Evolutionary conservation across 2,329 filamentous ascomycete genomes (phyloP).

Genomic region (Fusarium euwallaceae): DNA sequence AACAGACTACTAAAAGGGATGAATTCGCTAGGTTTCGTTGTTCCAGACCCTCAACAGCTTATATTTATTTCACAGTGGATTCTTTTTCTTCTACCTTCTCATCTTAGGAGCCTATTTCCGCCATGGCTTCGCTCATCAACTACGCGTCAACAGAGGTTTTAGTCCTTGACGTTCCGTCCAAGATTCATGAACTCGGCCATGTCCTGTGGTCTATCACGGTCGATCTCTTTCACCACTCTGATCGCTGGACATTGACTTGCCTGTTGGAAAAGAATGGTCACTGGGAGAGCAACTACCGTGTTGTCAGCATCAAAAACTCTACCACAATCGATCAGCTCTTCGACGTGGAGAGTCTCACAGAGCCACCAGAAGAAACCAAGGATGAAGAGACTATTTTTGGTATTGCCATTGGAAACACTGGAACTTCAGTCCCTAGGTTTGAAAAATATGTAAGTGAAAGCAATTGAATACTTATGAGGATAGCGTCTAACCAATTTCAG

Average conservation of each 20-base stretch:
- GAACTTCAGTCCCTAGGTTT: no score
- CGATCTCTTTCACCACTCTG: conserved; percentile 14
- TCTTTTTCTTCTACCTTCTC: no score
- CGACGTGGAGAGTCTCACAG: neutral
- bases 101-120: neutral
- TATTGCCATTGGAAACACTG: no score
- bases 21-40: no score
- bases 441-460: no score
- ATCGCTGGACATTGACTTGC: conserved; percentile 22
- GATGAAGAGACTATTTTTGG: neutral
- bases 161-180: conserved; percentile 10
- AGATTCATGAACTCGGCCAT: conserved; percentile 16
- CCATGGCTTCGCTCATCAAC: conserved; percentile 9
- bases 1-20: no score
- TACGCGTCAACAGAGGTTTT: conserved; percentile 14
- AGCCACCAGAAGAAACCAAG: neutral
- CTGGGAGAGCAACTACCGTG: conserved; percentile 10
- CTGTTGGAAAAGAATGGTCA: conserved; percentile 10
- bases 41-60: no score
- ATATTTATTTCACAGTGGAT: no score
- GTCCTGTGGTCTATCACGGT: conserved; percentile 21
- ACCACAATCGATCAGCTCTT: conserved; percentile 6
- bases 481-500: neutral
- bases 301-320: conserved; percentile 7
- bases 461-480: no score